A percentile compares a stretch with the other conserved stretches of the same genome.
These are phyloP conservation scores for Umbelopsis sp. DNA, from an alignment of 371 early-diverging fungal species.

Conservation along the genomic window DNA sequence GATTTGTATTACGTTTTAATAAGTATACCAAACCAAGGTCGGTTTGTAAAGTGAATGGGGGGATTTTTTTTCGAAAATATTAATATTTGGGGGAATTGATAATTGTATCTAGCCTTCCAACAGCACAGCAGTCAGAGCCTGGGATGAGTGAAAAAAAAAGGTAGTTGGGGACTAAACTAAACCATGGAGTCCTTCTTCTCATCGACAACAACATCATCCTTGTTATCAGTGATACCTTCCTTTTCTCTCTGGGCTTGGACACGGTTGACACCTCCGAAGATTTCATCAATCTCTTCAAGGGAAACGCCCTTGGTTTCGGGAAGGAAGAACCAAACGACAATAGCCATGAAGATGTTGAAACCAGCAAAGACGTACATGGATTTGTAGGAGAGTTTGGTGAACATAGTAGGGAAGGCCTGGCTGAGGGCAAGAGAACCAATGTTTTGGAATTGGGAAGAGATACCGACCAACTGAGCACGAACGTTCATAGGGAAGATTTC, in stretches of 20 bases:
- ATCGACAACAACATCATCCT: neutral
- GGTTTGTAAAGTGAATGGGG: too few relatives aligned
- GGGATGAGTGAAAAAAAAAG: too few relatives aligned
- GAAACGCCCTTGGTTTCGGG: conserved; percentile 79
- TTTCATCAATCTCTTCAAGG: conserved; percentile 76
- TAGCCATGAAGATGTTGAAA: conserved; percentile 45
- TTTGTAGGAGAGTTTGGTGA: neutral
- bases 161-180: too few relatives aligned
- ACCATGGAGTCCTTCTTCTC: neutral
- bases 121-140: too few relatives aligned
- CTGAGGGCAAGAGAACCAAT: conserved; percentile 13
- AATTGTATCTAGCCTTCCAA: too few relatives aligned
- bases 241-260: neutral
- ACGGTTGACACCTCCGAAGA: conserved; percentile 43
- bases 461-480: conserved; percentile 19
- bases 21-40: too few relatives aligned
- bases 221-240: neutral
- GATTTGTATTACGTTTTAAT: too few relatives aligned
- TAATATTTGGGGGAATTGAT: too few relatives aligned
- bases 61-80: too few relatives aligned
- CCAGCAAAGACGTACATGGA: conserved; percentile 20
- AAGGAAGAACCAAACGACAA: conserved; percentile 64
- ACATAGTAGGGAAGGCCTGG: neutral
- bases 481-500: conserved; percentile 19
- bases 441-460: conserved; percentile 16